Conservation (phyloP, 257 asterid species). For the Cordia subcordata region DNA sequence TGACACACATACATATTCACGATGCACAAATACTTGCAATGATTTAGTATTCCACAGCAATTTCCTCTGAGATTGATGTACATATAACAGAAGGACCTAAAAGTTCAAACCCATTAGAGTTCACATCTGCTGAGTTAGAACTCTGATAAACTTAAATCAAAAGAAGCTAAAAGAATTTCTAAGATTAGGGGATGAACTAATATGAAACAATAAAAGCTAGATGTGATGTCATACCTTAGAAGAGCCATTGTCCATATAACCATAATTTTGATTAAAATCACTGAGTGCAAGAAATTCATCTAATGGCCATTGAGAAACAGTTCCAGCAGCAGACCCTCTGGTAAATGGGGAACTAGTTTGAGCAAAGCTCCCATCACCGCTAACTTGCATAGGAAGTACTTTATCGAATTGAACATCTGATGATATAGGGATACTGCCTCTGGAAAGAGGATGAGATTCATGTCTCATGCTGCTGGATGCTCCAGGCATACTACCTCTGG, state of each 20-base stretch:
- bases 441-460: constrained; percentile 27
- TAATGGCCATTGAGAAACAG: constrained; percentile 62
- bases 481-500: constrained; percentile 19
- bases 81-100: too few relatives aligned
- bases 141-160: too few relatives aligned
- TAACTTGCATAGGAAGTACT: constrained; percentile 30
- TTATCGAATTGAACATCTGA: constrained; percentile 33
- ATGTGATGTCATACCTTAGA: constrained; percentile 58
- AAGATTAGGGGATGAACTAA: constrained; percentile 1
- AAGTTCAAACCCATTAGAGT: too few relatives aligned
- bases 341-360: constrained; percentile 30
- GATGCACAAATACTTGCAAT: too few relatives aligned
- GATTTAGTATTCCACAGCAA: too few relatives aligned
- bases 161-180: constrained; percentile 7
- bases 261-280: constrained; percentile 45
- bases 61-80: too few relatives aligned
- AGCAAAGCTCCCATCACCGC: constrained; percentile 24
- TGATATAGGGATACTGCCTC: constrained; percentile 19
- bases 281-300: constrained; percentile 69
- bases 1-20: too few relatives aligned
- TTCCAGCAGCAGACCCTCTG: constrained; percentile 65
- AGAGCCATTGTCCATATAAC: constrained; percentile 48
- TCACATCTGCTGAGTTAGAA: too few relatives aligned
- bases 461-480: constrained; percentile 20
- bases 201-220: background rate